phyloP scores from a whole-genome alignment of 768 basidiomycete genomes.

The Lactifluus echinatus region DNA sequence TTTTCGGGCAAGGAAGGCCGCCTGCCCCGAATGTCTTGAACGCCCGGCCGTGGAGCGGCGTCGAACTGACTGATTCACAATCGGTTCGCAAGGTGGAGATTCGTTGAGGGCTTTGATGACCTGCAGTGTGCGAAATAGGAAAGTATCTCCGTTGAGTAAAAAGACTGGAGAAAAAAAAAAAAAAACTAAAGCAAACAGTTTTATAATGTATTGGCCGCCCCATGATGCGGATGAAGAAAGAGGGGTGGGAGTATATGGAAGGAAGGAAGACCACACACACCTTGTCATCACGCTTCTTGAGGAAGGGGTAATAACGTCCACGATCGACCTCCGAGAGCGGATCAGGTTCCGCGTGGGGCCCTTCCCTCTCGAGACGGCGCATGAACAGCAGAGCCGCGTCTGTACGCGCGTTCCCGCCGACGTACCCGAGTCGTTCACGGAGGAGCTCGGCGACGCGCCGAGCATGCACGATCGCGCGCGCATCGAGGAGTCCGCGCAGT shows the following conservation, averaged over 20 bases:
- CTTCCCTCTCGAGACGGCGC: slow-evolving; percentile 1
- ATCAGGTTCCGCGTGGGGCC: neutral
- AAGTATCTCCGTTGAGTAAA: too few relatives aligned
- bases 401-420: neutral
- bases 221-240: neutral
- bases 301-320: neutral
- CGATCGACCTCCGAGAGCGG: neutral
- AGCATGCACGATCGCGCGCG: neutral
- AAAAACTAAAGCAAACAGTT: too few relatives aligned
- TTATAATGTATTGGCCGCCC: too few relatives aligned
- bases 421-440: neutral
- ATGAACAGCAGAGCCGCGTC: neutral
- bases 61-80: neutral
- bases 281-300: neutral
- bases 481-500: slow-evolving; percentile 7
- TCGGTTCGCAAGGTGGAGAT: neutral
- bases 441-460: neutral
- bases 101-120: neutral
- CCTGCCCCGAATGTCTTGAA: neutral
- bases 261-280: neutral
- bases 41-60: neutral
- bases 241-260: neutral
- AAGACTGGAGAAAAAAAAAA: too few relatives aligned
- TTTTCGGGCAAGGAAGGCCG: neutral
- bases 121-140: too few relatives aligned